Conservation (phyloP, 2,329 filamentous ascomycete species). For the Colletotrichum liaoningense region DNA sequence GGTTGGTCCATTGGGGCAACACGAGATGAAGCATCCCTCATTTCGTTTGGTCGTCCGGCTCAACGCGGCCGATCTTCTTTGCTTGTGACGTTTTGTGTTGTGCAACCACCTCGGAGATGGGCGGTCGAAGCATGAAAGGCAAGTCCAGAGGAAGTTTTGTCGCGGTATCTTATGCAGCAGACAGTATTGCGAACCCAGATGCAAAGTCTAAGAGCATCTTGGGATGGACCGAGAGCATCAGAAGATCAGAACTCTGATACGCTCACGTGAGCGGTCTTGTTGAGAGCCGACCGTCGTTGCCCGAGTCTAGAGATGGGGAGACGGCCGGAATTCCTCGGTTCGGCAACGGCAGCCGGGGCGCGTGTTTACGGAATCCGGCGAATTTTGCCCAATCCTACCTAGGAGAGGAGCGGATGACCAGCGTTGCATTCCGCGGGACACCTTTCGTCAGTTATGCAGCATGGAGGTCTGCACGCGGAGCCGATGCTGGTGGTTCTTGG, state of each 20-base stretch:
- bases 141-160: neutral
- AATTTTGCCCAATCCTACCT: slow-evolving; percentile 13
- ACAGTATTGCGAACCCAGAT: neutral
- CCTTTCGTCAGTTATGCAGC: slow-evolving; percentile 4
- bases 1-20: neutral
- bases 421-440: slow-evolving; percentile 21
- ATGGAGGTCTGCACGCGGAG: neutral
- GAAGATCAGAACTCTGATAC: neutral
- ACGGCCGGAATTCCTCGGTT: slow-evolving; percentile 30
- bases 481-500: neutral
- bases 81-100: neutral
- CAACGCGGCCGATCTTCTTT: neutral
- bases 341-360: neutral
- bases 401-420: neutral
- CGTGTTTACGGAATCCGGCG: slow-evolving; percentile 10
- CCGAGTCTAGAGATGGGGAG: neutral
- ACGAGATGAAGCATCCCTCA: neutral
- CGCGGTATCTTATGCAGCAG: neutral
- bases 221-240: neutral
- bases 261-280: slow-evolving; percentile 13
- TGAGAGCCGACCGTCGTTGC: neutral
- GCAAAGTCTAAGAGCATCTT: neutral
- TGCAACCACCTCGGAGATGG: neutral
- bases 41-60: neutral
- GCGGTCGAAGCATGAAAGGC: neutral